Percentiles rank a stretch among this genome's conserved stretches.
phyloP scores from a whole-genome alignment of 1,284 basidiomycete species.

The Serendipita sp. region DNA sequence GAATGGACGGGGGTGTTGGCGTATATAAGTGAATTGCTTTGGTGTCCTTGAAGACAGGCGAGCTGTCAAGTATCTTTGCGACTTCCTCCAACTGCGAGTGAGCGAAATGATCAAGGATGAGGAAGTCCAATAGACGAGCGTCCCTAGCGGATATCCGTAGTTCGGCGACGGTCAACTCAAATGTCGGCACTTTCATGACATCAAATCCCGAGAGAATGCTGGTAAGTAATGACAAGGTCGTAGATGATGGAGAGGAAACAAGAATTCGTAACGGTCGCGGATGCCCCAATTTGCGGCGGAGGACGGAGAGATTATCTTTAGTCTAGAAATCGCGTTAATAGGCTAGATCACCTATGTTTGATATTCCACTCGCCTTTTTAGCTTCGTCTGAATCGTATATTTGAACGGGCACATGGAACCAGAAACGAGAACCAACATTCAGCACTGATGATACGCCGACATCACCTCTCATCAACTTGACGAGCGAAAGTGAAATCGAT shows the following conservation, averaged over 20 bases:
- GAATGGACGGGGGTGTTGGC: constrained; percentile 33
- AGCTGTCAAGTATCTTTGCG: constrained; percentile 30
- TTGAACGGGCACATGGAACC: constrained; percentile 54
- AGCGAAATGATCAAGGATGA: constrained; percentile 50
- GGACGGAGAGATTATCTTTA: neutral
- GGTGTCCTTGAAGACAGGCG: constrained; percentile 31
- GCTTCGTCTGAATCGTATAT: constrained; percentile 41
- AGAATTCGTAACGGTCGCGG: constrained; percentile 36
- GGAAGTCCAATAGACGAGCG: constrained; percentile 37
- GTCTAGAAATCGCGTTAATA: constrained; percentile 3
- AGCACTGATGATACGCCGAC: constrained; percentile 54
- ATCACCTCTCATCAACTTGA: constrained; percentile 56
- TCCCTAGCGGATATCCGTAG: constrained; percentile 24
- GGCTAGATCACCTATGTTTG: neutral
- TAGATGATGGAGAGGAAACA: constrained; percentile 41
- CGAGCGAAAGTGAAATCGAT: constrained; percentile 55
- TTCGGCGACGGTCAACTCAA: constrained; percentile 31
- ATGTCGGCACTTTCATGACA: constrained; percentile 29
- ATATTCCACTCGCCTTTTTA: constrained; percentile 15
- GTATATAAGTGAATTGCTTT: constrained; percentile 58
- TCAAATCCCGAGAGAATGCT: constrained; percentile 44
- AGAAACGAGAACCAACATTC: constrained; percentile 48
- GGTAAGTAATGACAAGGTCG: constrained; percentile 38
- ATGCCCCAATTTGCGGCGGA: constrained; percentile 23
- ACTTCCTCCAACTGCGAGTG: constrained; percentile 42